phyloP scores from a whole-genome alignment of 2,329 filamentous ascomycete species.

The Sclerotinia nivalis region DNA sequence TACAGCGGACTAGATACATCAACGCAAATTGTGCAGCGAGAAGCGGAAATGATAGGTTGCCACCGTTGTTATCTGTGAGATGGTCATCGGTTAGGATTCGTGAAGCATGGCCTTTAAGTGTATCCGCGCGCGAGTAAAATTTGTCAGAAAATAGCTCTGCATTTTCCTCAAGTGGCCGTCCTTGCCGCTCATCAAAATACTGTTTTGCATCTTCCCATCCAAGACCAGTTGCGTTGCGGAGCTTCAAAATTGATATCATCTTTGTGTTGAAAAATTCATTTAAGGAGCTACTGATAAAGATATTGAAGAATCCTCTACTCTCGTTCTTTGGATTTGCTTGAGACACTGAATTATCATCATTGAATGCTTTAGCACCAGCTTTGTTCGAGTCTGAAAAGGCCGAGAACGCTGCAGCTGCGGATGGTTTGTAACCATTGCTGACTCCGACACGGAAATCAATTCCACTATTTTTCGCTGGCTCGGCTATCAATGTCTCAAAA shows the following conservation, averaged over 20 bases:
- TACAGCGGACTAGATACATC: conserved; percentile 76
- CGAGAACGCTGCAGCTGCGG: conserved; percentile 44
- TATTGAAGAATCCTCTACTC: conserved; percentile 49
- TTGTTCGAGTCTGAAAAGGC: conserved; percentile 41
- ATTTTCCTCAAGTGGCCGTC: conserved; percentile 28
- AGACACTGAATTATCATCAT: conserved; percentile 12
- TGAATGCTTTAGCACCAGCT: conserved; percentile 25
- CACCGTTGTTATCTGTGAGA: conserved; percentile 35
- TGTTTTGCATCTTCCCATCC: conserved; percentile 66
- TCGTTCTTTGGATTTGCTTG: background rate
- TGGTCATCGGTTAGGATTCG: conserved; percentile 40
- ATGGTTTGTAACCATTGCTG: conserved; percentile 72
- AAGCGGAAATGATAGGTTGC: conserved; percentile 53
- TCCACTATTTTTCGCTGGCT: conserved; percentile 43
- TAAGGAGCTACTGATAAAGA: conserved; percentile 73
- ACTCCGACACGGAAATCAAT: conserved; percentile 69
- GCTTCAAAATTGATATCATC: conserved; percentile 62
- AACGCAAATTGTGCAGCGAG: conserved; percentile 73
- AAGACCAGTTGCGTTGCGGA: conserved; percentile 54
- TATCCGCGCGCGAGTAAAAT: conserved; percentile 23
- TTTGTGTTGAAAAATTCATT: conserved; percentile 66
- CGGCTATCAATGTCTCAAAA: conserved; percentile 54
- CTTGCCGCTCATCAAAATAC: conserved; percentile 36
- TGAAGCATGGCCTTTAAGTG: conserved; percentile 26
- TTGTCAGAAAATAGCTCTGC: conserved; percentile 23